Evolutionary conservation across 106 monocot species (phyloP).

Genomic region (Acorus calamus): DNA sequence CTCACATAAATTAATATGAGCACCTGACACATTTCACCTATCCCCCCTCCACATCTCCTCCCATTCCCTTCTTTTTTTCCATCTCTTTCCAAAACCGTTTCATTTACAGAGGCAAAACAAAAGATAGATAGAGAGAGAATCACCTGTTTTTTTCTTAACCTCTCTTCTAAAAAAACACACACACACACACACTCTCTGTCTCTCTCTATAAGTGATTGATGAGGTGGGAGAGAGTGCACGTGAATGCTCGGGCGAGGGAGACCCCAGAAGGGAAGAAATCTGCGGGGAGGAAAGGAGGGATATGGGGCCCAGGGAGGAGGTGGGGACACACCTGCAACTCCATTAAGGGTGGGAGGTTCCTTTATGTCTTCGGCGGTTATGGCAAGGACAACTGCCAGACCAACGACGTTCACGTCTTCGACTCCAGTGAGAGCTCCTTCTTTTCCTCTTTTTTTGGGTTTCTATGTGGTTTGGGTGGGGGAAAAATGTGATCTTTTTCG

Average conservation of each 20-base stretch:
- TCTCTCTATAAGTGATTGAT: conserved; percentile 3
- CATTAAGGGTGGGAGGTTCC: conserved; percentile 37
- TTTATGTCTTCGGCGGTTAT: conserved; percentile 79
- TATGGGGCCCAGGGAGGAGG: conserved; percentile 50
- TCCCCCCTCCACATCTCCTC: too few species aligned
- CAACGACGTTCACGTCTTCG: conserved; percentile 72
- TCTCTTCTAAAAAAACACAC: too few species aligned
- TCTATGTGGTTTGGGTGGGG: background rate
- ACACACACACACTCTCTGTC: too few species aligned
- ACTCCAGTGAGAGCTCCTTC: conserved; percentile 27
- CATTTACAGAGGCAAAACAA: too few species aligned
- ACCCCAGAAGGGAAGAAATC: conserved; percentile 18
- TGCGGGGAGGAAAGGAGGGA: conserved; percentile 32
- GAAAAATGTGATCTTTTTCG: background rate
- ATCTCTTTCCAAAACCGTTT: too few species aligned
- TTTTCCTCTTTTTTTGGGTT: background rate
- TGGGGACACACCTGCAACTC: conserved; percentile 81
- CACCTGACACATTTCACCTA: too few species aligned
- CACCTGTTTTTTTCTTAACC: too few species aligned
- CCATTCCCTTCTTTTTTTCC: too few species aligned
- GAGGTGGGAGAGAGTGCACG: conserved; percentile 66
- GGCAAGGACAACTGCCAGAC: conserved; percentile 51
- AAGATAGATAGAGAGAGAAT: too few species aligned
- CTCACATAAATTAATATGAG: too few species aligned
- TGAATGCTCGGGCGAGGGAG: conserved; percentile 22